These are phyloP conservation scores for Rutstroemia sp. DNA, from an alignment of 2,329 filamentous ascomycete genomes.

Conservation along the genomic window DNA sequence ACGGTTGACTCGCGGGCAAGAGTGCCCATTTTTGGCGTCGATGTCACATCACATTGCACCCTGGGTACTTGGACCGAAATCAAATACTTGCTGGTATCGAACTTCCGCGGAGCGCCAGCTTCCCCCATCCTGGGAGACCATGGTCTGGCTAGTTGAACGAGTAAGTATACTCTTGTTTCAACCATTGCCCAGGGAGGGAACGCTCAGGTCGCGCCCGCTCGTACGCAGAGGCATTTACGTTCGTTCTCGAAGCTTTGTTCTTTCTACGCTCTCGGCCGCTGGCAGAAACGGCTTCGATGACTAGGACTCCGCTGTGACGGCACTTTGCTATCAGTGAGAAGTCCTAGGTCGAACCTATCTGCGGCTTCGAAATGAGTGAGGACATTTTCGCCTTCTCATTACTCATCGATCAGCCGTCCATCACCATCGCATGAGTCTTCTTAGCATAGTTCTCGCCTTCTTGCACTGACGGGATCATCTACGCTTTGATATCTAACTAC, in stretches of 20 bases:
- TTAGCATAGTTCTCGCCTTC: not conserved
- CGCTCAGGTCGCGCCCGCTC: slow-evolving; percentile 7
- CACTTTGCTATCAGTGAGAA: not conserved
- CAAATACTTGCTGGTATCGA: not conserved
- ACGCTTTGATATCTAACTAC: not conserved
- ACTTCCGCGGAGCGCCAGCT: not conserved
- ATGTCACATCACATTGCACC: not conserved
- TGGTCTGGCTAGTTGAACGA: not conserved
- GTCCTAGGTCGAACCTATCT: not conserved
- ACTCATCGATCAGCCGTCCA: not conserved
- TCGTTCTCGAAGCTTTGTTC: slow-evolving; percentile 3
- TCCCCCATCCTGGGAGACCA: not conserved
- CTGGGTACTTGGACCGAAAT: not conserved
- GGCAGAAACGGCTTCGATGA: not conserved
- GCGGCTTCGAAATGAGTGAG: not conserved
- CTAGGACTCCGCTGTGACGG: not conserved
- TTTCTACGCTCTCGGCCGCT: not conserved
- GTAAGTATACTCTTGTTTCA: slow-evolving; percentile 4
- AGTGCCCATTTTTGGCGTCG: not conserved
- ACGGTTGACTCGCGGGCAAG: slow-evolving; percentile 1
- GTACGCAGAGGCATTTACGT: not conserved
- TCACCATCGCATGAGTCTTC: not conserved
- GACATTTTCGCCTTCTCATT: not conserved
- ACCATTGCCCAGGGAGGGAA: not conserved
- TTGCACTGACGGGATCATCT: not conserved